phyloP scores from a whole-genome alignment of 441 rosid genomes.

The Aleurites moluccanus region DNA sequence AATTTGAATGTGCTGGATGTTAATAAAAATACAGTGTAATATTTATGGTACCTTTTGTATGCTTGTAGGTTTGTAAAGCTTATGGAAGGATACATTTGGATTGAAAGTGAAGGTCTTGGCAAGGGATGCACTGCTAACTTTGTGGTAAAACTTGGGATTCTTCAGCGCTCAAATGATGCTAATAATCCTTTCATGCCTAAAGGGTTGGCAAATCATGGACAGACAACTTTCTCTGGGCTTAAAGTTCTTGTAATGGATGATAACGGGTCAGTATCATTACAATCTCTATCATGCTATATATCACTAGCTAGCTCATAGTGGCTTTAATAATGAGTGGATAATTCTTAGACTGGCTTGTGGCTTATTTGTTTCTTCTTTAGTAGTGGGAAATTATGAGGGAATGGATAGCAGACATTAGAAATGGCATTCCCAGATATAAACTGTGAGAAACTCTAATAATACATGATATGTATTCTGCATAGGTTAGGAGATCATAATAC shows the following conservation, averaged over 20 bases:
- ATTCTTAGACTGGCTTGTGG: not conserved
- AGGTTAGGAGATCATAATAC: not conserved
- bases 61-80: conserved; percentile 82
- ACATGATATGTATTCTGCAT: not conserved
- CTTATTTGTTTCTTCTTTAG: not conserved
- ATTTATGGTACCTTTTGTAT: conserved; percentile 18
- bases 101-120: conserved; percentile 92
- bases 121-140: conserved; percentile 83
- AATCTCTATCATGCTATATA: conserved; percentile 16
- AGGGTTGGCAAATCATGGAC: conserved; percentile 43
- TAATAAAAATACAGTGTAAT: not conserved
- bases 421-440: not conserved
- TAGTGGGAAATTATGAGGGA: not conserved
- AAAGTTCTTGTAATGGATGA: conserved; percentile 94
- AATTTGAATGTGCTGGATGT: not conserved
- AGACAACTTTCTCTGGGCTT: conserved; percentile 67
- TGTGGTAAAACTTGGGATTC: conserved; percentile 70
- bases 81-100: conserved; percentile 96
- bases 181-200: conserved; percentile 47
- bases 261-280: conserved; percentile 58
- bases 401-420: not conserved
- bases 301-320: not conserved
- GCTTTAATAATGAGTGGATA: not conserved
- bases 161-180: conserved; percentile 51
- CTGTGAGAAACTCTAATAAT: not conserved